Evolutionary conservation across 305 asterid genomes (phyloP).

Genomic region (Solanum hybrid): DNA sequence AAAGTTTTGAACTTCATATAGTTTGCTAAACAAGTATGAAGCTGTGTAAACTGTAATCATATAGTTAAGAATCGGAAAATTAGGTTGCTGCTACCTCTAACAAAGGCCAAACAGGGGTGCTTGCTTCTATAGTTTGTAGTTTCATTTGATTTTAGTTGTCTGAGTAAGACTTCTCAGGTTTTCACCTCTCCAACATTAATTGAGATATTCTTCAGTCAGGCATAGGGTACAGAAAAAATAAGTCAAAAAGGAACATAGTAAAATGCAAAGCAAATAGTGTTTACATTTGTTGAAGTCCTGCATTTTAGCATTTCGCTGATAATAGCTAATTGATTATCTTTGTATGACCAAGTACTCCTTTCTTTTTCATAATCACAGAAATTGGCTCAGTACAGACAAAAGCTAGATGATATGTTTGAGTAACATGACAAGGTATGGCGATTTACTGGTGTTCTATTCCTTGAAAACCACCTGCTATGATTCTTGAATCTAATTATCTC

Average conservation of each 20-base stretch:
- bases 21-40: not conserved
- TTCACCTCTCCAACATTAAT: not conserved
- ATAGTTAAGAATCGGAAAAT: not conserved
- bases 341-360: no score
- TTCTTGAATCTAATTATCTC: not conserved
- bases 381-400: not conserved
- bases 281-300: no score
- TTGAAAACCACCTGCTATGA: not conserved
- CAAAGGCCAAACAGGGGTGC: no score
- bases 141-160: no score
- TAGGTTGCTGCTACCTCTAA: not conserved
- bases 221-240: no score
- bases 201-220: not conserved
- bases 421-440: constrained; percentile 3
- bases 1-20: not conserved
- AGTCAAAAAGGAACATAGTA: no score
- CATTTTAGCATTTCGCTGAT: no score
- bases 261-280: no score
- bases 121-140: not conserved
- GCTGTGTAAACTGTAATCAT: not conserved
- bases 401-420: constrained; percentile 58
- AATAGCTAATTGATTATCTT: no score
- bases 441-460: not conserved
- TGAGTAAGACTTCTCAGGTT: no score
- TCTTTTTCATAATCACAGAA: no score